phyloP scores from a whole-genome alignment of 2,329 filamentous ascomycete genomes.

The Rugonectria rugulosa region DNA sequence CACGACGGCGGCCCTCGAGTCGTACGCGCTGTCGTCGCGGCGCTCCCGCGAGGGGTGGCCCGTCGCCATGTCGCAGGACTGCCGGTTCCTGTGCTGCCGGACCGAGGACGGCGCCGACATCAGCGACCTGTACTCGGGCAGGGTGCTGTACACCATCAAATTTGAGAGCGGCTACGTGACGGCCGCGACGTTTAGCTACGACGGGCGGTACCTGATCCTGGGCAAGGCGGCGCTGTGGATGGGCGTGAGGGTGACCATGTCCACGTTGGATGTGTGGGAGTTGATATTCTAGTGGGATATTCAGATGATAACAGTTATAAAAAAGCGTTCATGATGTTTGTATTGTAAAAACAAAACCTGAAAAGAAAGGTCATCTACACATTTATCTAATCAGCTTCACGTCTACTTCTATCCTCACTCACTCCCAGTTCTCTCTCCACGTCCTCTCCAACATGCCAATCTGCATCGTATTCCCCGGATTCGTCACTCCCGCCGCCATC shows the following conservation, averaged over 20 bases:
- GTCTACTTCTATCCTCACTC: slow-evolving; percentile 42
- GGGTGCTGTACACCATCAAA: slow-evolving; percentile 42
- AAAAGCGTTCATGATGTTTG: not conserved
- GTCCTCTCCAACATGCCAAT: slow-evolving; percentile 42
- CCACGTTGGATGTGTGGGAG: slow-evolving; percentile 41
- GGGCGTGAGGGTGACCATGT: slow-evolving; percentile 32
- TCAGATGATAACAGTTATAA: too few species aligned
- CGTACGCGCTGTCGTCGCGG: slow-evolving; percentile 42
- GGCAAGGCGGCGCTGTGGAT: slow-evolving; percentile 39
- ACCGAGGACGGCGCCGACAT: slow-evolving; percentile 47
- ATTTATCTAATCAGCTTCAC: not conserved
- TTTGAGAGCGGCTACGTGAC: slow-evolving; percentile 42
- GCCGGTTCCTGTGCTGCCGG: slow-evolving; percentile 44
- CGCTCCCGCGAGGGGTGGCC: slow-evolving; percentile 46
- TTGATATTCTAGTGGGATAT: slow-evolving; percentile 33
- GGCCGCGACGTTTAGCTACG: slow-evolving; percentile 42
- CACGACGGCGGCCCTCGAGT: slow-evolving; percentile 39
- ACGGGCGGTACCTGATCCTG: slow-evolving; percentile 41
- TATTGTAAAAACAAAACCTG: not conserved
- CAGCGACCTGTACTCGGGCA: slow-evolving; percentile 44
- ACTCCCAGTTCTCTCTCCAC: too few species aligned
- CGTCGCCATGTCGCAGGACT: slow-evolving; percentile 46
- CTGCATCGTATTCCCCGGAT: slow-evolving; percentile 19
- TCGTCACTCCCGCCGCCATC: slow-evolving; percentile 22
- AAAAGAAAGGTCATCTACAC: not conserved